Conservation (phyloP, 495 filamentous ascomycete species). For the Aspergillus saccharolyticus region DNA sequence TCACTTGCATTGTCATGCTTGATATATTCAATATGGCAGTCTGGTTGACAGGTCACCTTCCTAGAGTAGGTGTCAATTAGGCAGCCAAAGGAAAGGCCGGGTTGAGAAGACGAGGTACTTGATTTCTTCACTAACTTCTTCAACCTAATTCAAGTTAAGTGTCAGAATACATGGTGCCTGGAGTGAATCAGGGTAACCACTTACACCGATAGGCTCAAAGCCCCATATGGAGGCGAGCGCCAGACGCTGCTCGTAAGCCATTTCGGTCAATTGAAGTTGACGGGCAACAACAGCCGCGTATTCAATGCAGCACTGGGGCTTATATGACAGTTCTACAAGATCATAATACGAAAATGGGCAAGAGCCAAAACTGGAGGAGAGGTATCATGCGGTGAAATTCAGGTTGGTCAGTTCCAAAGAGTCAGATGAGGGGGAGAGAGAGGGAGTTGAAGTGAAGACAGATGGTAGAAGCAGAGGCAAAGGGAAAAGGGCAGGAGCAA, state of each 20-base stretch:
- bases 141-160: slow-evolving; percentile 10
- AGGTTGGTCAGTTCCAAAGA: background rate
- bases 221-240: slow-evolving; percentile 23
- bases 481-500: background rate
- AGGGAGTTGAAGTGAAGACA: background rate
- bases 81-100: background rate
- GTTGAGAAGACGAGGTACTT: slow-evolving; percentile 3
- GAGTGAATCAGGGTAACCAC: background rate
- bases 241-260: slow-evolving; percentile 16
- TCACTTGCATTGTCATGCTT: slow-evolving; percentile 17
- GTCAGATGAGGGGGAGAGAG: background rate
- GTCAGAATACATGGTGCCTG: background rate
- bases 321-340: background rate
- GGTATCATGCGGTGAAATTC: background rate
- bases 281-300: background rate
- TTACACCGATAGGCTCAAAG: slow-evolving; percentile 23
- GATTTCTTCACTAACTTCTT: slow-evolving; percentile 17
- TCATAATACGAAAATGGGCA: background rate
- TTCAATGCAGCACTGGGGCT: background rate
- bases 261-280: background rate
- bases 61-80: slow-evolving; percentile 5
- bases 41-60: background rate
- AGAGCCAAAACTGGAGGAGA: background rate
- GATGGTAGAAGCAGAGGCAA: background rate
- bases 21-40: slow-evolving; percentile 15